Percentiles rank a stretch among this genome's conserved stretches.
These are phyloP conservation scores for Podospora fimiseda DNA, from an alignment of 495 filamentous ascomycete genomes.

Conservation along the genomic window DNA sequence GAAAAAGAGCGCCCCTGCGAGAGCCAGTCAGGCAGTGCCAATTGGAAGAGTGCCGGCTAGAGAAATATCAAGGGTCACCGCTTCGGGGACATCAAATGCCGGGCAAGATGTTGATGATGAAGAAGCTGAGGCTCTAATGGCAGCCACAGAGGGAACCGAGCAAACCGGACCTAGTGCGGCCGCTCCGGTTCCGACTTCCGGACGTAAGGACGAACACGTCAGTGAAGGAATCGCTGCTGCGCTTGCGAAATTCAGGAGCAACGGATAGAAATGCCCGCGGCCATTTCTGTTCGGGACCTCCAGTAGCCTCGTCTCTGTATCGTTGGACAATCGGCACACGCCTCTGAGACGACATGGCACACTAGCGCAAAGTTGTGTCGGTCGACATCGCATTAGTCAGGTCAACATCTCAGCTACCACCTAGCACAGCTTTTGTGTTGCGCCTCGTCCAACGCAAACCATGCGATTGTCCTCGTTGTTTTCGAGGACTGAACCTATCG, in stretches of 20 bases:
- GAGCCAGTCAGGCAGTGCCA: slow-evolving; percentile 8
- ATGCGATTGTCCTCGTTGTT: not conserved
- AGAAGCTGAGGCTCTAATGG: slow-evolving; percentile 44
- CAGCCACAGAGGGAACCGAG: slow-evolving; percentile 29
- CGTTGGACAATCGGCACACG: not conserved
- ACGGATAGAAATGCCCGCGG: slow-evolving; percentile 23
- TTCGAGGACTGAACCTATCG: not conserved
- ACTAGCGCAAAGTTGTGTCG: not conserved
- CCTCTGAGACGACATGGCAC: slow-evolving; percentile 2
- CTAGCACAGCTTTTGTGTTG: not conserved
- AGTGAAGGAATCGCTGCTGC: slow-evolving; percentile 49
- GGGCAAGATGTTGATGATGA: slow-evolving; percentile 28
- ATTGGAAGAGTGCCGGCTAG: not conserved
- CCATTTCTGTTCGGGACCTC: not conserved
- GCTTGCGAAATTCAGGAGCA: slow-evolving; percentile 44
- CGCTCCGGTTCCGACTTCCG: slow-evolving; percentile 1
- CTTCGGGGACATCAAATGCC: not conserved
- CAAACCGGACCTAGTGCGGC: not conserved
- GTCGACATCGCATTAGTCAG: not conserved
- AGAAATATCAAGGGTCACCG: not conserved
- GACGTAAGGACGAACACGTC: slow-evolving; percentile 31
- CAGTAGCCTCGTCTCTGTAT: not conserved
- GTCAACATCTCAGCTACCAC: not conserved
- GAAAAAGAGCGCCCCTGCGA: slow-evolving; percentile 35
- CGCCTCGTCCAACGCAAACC: not conserved